A percentile compares a stretch with the other conserved stretches of the same genome.
Evolutionary conservation across 2,329 filamentous ascomycete species (phyloP).

Genomic region (Helotiales sp.): DNA sequence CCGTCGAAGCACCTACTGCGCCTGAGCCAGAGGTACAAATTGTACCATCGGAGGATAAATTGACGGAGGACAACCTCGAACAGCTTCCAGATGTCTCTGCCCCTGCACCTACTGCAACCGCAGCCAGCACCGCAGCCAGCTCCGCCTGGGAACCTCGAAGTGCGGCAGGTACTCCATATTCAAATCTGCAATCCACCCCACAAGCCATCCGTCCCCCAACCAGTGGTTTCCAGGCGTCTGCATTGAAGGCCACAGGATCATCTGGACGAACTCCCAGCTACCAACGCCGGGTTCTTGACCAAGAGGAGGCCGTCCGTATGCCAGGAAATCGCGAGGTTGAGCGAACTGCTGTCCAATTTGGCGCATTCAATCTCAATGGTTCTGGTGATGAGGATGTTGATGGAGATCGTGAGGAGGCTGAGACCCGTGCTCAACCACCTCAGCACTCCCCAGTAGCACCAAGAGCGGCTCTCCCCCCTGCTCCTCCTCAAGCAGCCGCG

Average conservation of each 20-base stretch:
- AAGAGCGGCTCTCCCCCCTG: conserved; percentile 83
- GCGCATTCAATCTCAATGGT: conserved; percentile 88
- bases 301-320: conserved; percentile 98
- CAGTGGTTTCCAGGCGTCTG: conserved; percentile 79
- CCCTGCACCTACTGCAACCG: conserved; percentile 79
- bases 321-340: conserved; percentile 95
- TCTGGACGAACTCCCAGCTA: conserved; percentile 75
- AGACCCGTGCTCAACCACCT: conserved; percentile 91
- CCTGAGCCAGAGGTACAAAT: conserved; percentile 55
- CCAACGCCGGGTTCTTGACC: conserved; percentile 86
- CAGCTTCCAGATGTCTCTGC: conserved; percentile 83
- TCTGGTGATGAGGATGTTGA: conserved; percentile 83
- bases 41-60: conserved; percentile 75
- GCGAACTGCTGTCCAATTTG: conserved; percentile 91
- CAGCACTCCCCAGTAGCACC: conserved; percentile 90
- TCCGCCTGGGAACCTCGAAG: conserved; percentile 78
- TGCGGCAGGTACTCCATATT: conserved; percentile 67
- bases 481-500: conserved; percentile 55
- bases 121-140: conserved; percentile 86
- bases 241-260: conserved; percentile 73
- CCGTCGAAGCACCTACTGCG: conserved; percentile 35
- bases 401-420: conserved; percentile 91
- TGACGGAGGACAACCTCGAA: conserved; percentile 92
- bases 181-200: conserved; percentile 61
- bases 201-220: conserved; percentile 58